phyloP scores from a whole-genome alignment of 139 green algal species.

The Zygnema cylindricum region DNA sequence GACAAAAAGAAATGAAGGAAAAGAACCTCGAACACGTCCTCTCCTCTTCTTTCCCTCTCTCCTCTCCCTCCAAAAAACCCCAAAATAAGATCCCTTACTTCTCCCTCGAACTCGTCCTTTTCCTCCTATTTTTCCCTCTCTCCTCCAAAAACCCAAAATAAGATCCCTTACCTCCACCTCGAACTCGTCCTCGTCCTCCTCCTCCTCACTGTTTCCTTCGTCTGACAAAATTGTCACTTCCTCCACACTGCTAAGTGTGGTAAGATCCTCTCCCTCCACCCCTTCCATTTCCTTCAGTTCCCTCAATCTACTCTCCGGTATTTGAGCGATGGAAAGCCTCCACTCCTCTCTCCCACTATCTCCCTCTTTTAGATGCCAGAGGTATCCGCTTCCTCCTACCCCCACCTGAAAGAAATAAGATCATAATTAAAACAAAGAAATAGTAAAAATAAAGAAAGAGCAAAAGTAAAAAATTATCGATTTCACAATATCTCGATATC shows the following conservation, averaged over 20 bases:
- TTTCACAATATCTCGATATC: too few relatives aligned
- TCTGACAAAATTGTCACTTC: neutral
- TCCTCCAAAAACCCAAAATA: too few relatives aligned
- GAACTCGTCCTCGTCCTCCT: constrained; percentile 50
- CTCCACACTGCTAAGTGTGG: neutral
- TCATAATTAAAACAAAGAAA: neutral
- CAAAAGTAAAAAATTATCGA: too few relatives aligned
- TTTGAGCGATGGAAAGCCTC: constrained; percentile 6
- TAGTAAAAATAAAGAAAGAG: too few relatives aligned
- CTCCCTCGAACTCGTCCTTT: too few relatives aligned
- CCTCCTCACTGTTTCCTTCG: constrained; percentile 38
- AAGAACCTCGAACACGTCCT: too few relatives aligned
- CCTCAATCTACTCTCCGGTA: neutral
- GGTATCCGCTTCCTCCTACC: neutral
- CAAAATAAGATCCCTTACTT: too few relatives aligned
- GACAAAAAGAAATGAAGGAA: too few relatives aligned
- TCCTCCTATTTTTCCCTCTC: too few relatives aligned
- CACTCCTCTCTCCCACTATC: neutral
- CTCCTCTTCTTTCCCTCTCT: too few relatives aligned
- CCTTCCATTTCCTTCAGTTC: constrained; percentile 28
- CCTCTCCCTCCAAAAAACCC: too few relatives aligned
- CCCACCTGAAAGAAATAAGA: constrained; percentile 13
- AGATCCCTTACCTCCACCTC: constrained; percentile 42
- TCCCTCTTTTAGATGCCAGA: constrained; percentile 11
- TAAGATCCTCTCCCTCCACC: constrained; percentile 10